These are phyloP conservation scores for Candida incommunis DNA, from an alignment of 805 yeast genomes.

Conservation along the genomic window DNA sequence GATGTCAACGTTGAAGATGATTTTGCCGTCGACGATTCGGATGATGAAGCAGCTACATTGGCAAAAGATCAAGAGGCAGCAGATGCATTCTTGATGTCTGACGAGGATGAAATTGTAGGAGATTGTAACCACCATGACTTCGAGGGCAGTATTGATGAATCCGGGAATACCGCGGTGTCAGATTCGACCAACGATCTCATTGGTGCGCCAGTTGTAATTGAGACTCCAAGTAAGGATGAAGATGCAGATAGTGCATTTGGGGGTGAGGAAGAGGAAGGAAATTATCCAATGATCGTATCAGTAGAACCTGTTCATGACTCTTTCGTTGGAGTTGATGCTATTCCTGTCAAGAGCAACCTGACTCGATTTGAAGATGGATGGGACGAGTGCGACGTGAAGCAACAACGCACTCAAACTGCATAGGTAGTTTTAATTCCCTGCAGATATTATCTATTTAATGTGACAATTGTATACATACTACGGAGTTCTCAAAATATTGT, in stretches of 20 bases:
- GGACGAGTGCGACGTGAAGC: not conserved
- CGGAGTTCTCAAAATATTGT: no score
- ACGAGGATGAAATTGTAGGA: not conserved
- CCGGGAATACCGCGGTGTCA: no score
- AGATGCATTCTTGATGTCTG: not conserved
- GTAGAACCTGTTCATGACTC: constrained; percentile 1
- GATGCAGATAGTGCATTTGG: not conserved
- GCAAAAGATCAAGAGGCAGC: not conserved
- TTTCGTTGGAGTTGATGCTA: constrained; percentile 1
- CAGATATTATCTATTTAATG: no score
- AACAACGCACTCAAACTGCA: not conserved
- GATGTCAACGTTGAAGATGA: not conserved
- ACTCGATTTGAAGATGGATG: not conserved
- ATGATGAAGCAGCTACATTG: not conserved
- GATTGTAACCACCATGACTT: no score
- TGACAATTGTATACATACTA: no score
- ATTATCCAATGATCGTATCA: not conserved
- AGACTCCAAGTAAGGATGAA: not conserved
- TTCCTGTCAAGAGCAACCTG: not conserved
- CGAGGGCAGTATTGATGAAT: no score
- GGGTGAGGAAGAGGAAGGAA: no score
- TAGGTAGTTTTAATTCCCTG: not conserved
- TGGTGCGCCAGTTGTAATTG: not conserved
- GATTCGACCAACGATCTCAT: not conserved
- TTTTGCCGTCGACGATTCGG: not conserved